Conservation (phyloP, 2,329 filamentous ascomycete genomes). For the Ophiostoma ulmi region DNA sequence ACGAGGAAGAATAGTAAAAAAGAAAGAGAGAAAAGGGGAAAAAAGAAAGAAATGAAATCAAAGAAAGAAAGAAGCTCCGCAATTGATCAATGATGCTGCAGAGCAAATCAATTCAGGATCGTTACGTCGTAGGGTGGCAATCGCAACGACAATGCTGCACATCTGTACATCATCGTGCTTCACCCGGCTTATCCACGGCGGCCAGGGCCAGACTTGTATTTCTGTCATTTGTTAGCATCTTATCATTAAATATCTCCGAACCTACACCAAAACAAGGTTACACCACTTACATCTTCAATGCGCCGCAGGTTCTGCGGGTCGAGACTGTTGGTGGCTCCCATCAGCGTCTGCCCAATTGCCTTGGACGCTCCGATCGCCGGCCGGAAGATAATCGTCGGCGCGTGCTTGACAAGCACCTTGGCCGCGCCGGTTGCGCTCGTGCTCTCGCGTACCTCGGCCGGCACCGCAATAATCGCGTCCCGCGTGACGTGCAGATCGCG, state of each 20-base stretch:
- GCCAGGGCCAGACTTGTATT: constrained; percentile 30
- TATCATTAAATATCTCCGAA: constrained; percentile 60
- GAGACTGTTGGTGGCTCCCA: constrained; percentile 87
- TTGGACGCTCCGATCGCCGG: constrained; percentile 88
- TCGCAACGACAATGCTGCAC: background rate
- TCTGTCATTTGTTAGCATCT: constrained; percentile 22
- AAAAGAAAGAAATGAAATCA: background rate
- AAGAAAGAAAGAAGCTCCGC: background rate
- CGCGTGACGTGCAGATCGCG: constrained; percentile 80
- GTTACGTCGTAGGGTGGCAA: constrained; percentile 6
- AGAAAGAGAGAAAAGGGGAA: background rate
- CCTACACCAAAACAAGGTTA: background rate
- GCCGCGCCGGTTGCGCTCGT: constrained; percentile 75
- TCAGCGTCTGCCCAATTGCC: constrained; percentile 78
- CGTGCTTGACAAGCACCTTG: constrained; percentile 69
- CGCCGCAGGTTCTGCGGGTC: constrained; percentile 76
- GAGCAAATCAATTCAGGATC: background rate
- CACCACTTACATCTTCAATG: constrained; percentile 77
- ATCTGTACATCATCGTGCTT: background rate
- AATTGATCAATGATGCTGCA: background rate
- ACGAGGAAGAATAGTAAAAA: background rate
- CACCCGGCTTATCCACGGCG: constrained; percentile 18
- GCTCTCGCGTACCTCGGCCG: constrained; percentile 84
- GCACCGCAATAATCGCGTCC: constrained; percentile 92
- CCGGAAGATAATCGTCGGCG: constrained; percentile 87